Percentiles rank a stretch among this genome's conserved stretches.
Conservation (phyloP, 148 eudicot species). For the Salicornia ramosissima region DNA sequence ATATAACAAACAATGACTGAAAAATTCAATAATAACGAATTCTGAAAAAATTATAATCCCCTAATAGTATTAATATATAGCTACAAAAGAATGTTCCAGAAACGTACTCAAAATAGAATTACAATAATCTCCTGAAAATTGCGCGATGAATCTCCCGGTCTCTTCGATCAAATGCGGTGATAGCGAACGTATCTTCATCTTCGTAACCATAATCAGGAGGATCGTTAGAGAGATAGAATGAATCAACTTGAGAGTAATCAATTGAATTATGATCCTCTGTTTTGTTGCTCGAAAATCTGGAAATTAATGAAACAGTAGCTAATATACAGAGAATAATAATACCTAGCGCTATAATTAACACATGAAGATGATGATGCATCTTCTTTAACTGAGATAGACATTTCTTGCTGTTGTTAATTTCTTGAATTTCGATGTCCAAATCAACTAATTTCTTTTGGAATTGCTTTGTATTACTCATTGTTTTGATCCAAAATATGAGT, state of each 20-base stretch:
- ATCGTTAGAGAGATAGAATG: slow-evolving; percentile 17
- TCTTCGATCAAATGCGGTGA: background rate
- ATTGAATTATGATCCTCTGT: background rate
- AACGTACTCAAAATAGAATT: background rate
- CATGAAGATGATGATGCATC: background rate
- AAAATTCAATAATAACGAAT: too few species aligned
- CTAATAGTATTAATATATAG: too few species aligned
- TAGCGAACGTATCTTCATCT: background rate
- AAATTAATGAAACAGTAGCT: background rate
- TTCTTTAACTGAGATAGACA: background rate
- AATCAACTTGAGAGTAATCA: slow-evolving; percentile 20
- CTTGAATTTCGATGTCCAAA: slow-evolving; percentile 18
- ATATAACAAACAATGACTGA: too few species aligned
- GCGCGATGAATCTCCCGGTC: background rate
- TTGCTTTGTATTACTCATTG: background rate
- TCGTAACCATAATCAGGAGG: slow-evolving; percentile 11
- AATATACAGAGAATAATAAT: background rate
- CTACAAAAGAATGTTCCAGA: background rate
- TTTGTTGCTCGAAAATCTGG: background rate
- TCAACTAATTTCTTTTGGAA: background rate
- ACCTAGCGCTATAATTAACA: background rate
- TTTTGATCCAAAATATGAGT: background rate
- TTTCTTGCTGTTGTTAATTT: background rate
- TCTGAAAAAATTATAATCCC: too few species aligned
- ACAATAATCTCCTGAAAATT: background rate